These are phyloP conservation scores for Candida broadrunensis DNA, from an alignment of 805 yeast species.

Conservation along the genomic window DNA sequence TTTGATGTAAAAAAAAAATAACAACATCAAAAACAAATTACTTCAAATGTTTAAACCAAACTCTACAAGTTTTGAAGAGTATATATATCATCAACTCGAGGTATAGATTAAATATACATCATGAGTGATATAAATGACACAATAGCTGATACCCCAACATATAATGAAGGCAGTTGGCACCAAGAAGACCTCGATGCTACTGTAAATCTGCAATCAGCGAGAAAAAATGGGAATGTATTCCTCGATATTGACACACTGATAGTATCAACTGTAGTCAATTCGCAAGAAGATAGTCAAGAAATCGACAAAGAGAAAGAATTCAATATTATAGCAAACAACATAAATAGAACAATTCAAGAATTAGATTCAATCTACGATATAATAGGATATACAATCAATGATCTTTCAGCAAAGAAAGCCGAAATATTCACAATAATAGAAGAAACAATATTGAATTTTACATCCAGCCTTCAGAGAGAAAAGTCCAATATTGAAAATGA, in stretches of 20 bases:
- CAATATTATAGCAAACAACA: conserved; percentile 29
- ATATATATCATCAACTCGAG: too few relatives aligned
- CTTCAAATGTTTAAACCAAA: too few relatives aligned
- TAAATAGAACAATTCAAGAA: conserved; percentile 36
- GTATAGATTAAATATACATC: too few relatives aligned
- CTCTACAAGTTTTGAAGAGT: too few relatives aligned
- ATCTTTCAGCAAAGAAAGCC: conserved; percentile 47
- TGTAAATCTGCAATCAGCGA: background rate
- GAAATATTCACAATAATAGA: conserved; percentile 49
- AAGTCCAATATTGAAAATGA: conserved; percentile 37
- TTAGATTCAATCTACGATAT: conserved; percentile 46
- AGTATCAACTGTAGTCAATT: background rate
- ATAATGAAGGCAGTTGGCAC: background rate
- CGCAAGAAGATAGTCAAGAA: background rate
- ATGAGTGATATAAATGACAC: too few relatives aligned
- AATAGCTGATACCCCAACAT: too few relatives aligned
- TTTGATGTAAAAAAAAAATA: too few relatives aligned
- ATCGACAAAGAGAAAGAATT: conserved; percentile 13
- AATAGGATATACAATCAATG: conserved; percentile 54
- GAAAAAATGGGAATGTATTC: background rate
- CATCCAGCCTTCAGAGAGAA: conserved; percentile 30
- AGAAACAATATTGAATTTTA: conserved; percentile 43
- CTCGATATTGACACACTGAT: background rate
- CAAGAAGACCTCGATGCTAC: background rate
- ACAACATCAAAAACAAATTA: too few relatives aligned